Base-by-base conservation (phyloP, 2,329 filamentous ascomycete genomes). In the Penicillium sp. region DNA sequence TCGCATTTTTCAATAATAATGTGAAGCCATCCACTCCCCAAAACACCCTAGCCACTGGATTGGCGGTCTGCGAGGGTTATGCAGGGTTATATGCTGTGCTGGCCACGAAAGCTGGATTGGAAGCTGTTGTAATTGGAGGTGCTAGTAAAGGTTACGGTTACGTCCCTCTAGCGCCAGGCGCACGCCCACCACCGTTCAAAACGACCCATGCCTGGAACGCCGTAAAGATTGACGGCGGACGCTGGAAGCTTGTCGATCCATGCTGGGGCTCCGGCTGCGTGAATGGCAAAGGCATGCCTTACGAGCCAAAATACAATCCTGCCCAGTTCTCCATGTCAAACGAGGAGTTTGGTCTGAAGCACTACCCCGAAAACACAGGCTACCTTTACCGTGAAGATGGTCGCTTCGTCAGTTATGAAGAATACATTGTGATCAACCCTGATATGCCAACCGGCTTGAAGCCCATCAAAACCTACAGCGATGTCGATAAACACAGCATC, bases 61-160 rank as follows among this genome's bases (percentile, higher is more conserved):
- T 90, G 56, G 93, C 92, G 14, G 95, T 99, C 11, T 99, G 95
- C 69, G 88, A 91, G 73, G 95, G 95, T 1, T 98, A 96, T 69
- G 93, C 93, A 11, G 86, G 87, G 27, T 83, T 96, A 3, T 98
- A 91, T 73, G 83, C 87, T 54, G 86, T 86, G 5, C 84, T 99
- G 51, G 93, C 92, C 10, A 82, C 84, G 31, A 86, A 90, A 60
- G 90, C 90, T 8, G 93, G 93, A 0, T 78, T 99, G 0, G 87
- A 96, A 69, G 88, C 86, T 58, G 76, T 91, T 5, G 84, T 93
- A 1, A 80, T 96, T 1, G 77, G 79, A 1, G 92, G 93, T 2
- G 89, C 95, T 64, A 91, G 93, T 33, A 98, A 98, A 74, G 95
- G 95, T 0, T 93, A 83, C 64, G 90, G 92, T 1, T 88, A 92